These are phyloP conservation scores for Lanzia echinophila DNA, from an alignment of 2,329 filamentous ascomycete genomes.

Conservation along the genomic window DNA sequence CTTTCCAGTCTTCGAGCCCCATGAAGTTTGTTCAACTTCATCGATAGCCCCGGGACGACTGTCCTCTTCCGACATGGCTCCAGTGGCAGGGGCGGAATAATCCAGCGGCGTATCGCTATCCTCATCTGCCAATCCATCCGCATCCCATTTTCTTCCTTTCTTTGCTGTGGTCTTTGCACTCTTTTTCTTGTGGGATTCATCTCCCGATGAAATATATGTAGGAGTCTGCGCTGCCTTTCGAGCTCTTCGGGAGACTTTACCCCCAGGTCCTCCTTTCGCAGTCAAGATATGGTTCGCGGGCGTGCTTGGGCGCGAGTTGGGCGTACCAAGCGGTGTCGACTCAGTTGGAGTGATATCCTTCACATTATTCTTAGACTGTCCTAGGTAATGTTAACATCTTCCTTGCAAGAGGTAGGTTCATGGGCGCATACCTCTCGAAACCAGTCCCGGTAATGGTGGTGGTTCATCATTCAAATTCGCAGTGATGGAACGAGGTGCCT, in stretches of 20 bases:
- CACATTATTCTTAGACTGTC: slow-evolving; percentile 25
- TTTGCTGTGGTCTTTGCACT: slow-evolving; percentile 54
- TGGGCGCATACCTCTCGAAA: slow-evolving; percentile 23
- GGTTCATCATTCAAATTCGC: slow-evolving; percentile 38
- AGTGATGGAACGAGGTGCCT: slow-evolving; percentile 18
- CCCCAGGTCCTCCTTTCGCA: slow-evolving; percentile 66
- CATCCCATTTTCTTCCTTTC: slow-evolving; percentile 88
- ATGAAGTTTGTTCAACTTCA: slow-evolving; percentile 68
- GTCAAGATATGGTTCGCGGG: slow-evolving; percentile 64
- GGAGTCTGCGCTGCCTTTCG: slow-evolving; percentile 58
- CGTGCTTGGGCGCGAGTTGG: slow-evolving; percentile 74
- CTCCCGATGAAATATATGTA: slow-evolving; percentile 69
- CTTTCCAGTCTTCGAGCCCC: slow-evolving; percentile 78
- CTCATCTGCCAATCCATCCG: slow-evolving; percentile 78
- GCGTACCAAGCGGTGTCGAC: slow-evolving; percentile 62
- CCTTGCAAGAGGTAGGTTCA: background rate
- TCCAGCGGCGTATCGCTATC: slow-evolving; percentile 73
- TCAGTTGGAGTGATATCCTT: slow-evolving; percentile 39
- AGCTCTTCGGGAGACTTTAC: slow-evolving; percentile 73
- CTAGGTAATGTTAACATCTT: slow-evolving; percentile 11
- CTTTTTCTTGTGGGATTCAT: slow-evolving; percentile 65
- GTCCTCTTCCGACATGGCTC: slow-evolving; percentile 48
- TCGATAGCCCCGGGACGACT: slow-evolving; percentile 58
- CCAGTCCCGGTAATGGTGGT: slow-evolving; percentile 37
- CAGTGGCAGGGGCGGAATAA: slow-evolving; percentile 65